Evolutionary conservation across 2,329 filamentous ascomycete species (phyloP), one percentile per base, ranked within the genome.

Genomic region (Chaetomiaceae sp.): DNA sequence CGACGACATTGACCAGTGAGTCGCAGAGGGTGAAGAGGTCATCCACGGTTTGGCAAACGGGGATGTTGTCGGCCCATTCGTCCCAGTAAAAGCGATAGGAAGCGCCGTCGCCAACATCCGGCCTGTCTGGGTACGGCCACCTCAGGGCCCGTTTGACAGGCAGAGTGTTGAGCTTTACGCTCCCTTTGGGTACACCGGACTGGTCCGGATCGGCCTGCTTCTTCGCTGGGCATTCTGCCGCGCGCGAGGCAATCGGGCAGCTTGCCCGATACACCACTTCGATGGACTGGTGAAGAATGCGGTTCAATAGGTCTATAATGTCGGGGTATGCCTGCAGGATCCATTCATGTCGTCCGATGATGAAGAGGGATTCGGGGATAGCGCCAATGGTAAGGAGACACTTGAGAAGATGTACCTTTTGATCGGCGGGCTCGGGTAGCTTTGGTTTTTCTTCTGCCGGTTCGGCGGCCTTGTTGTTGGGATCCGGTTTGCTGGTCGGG

Each of bases 81-180:
- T 96, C 90, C 85, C 94, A 96, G 69, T 99, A 99, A 67, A 95
- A 97, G 30, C 87, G 83, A 67, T 96, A 97, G 48, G 87, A 81
- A n/a, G 80, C 78, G 18, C 85, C 85, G 61, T 90, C 89, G 50
- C 84, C 85, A 23, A 82, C 83, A 64, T 94, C 89, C 58, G 79
- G 79, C 60, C 82, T 85, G 62, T 96, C 91, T 5, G 90, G 82
- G 62, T 87, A 86, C 4, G 90, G 87, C 92, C 92, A 96, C 56
- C 88, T 82, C 58, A 94, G 75, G 14, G 82, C 77, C 64, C 86
- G 87, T 61, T 82, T 82, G n/a, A 80, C 72, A 3, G 78, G 72
- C 23, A 82, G 76, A 47, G 83, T 76, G 32, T 68, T 73, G 33
- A 87, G 73, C 58, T 79, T 84, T 54, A 90, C 77, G 41, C 76